Conservation (phyloP, 2,329 filamentous ascomycete species). For the Drechslerella coelobrocha region DNA sequence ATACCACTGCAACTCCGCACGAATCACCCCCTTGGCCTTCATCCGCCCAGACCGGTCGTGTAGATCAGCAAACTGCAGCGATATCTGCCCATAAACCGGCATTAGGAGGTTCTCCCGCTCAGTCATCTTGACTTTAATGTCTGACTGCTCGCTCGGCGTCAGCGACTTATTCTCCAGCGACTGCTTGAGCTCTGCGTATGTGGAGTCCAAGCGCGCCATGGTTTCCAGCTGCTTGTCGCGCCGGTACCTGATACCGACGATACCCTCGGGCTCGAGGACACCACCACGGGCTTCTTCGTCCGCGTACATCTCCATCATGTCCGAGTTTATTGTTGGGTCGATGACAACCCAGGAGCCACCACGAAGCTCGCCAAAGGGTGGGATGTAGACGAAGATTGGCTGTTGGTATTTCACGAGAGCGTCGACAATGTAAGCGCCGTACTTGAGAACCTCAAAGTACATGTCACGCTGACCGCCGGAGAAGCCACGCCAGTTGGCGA, state of each 20-base stretch:
- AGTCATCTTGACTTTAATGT: constrained; percentile 82
- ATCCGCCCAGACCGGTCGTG: constrained; percentile 97
- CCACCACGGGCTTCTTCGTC: constrained; percentile 93
- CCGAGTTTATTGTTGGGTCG: constrained; percentile 95
- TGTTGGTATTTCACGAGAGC: constrained; percentile 98
- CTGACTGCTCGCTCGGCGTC: constrained; percentile 74
- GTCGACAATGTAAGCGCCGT: constrained; percentile 98
- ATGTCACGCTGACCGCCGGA: constrained; percentile 99
- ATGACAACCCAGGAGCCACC: constrained; percentile 99
- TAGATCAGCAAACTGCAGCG: constrained; percentile 94
- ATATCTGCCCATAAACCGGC: constrained; percentile 92
- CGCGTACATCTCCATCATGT: constrained; percentile 99
- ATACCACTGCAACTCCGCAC: constrained; percentile 80
- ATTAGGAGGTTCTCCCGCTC: constrained; percentile 85
- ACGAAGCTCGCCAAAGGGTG: constrained; percentile 92
- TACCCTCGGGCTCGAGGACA: constrained; percentile 97
- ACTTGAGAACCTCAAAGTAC: constrained; percentile 99
- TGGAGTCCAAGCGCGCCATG: constrained; percentile 89
- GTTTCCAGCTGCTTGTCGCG: constrained; percentile 97
- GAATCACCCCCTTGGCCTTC: constrained; percentile 96
- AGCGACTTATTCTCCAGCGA: constrained; percentile 73
- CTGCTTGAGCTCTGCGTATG: constrained; percentile 83
- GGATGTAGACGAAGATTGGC: constrained; percentile 98
- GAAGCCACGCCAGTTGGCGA: constrained; percentile 99
- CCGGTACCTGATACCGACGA: constrained; percentile 97